phyloP scores from a whole-genome alignment of 176 grass and related monocot genomes.

The Otatea glauca region DNA sequence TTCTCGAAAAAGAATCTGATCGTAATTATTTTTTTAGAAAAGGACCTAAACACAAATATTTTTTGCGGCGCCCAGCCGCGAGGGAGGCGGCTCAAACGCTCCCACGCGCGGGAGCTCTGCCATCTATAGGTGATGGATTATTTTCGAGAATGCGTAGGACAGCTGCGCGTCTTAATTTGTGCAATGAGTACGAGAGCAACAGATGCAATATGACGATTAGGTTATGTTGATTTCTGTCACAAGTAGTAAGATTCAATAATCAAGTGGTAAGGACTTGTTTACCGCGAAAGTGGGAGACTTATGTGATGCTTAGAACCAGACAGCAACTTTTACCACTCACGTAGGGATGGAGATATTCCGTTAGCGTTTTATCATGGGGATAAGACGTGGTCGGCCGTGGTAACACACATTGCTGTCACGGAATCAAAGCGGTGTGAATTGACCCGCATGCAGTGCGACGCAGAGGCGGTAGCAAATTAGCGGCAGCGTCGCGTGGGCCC shows the following conservation, averaged over 20 bases:
- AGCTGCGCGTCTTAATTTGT: background rate
- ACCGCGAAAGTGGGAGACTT: background rate
- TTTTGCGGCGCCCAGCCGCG: too few species aligned
- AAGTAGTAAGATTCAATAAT: background rate
- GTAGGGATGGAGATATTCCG: conserved; percentile 22
- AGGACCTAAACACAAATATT: too few species aligned
- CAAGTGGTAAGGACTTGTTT: background rate
- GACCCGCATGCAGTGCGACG: background rate
- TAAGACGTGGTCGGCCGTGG: conserved; percentile 43
- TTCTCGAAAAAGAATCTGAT: too few species aligned
- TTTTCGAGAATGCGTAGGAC: background rate
- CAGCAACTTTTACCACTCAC: background rate
- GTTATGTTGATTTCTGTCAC: background rate
- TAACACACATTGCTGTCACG: conserved; percentile 1
- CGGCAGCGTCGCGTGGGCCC: conserved; percentile 34
- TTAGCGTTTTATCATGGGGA: conserved; percentile 26
- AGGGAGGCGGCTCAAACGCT: too few species aligned
- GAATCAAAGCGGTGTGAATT: conserved; percentile 16
- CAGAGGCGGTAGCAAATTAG: conserved; percentile 38
- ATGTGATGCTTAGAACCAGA: background rate
- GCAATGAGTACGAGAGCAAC: background rate
- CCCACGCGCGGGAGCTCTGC: too few species aligned
- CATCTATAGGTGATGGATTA: too few species aligned
- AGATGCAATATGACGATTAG: background rate
- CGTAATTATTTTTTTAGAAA: too few species aligned